Conservation (phyloP, 2,329 filamentous ascomycete genomes). For the Phoma herbarum region DNA sequence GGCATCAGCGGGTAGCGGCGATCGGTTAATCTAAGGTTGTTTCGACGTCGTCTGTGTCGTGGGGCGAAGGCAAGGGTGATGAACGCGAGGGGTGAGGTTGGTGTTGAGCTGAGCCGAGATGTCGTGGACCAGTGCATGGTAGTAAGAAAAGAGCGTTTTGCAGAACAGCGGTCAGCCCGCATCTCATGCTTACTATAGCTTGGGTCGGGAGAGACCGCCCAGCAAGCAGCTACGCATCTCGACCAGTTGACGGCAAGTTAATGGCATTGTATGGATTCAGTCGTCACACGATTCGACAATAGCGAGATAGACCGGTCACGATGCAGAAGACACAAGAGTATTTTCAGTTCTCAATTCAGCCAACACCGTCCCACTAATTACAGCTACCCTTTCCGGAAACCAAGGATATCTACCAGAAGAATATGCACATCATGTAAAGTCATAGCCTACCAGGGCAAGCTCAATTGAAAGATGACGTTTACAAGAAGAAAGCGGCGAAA, state of each 20-base stretch:
- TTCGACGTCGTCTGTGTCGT: conserved; percentile 11
- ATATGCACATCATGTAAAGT: conserved; percentile 50
- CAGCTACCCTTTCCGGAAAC: conserved; percentile 39
- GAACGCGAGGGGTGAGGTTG: neutral
- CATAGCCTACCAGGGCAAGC: conserved; percentile 48
- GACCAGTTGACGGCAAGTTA: no score
- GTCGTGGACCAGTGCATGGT: neutral
- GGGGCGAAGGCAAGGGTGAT: conserved; percentile 7
- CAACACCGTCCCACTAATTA: conserved; percentile 39
- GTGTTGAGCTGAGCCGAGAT: neutral
- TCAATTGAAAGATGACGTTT: conserved; percentile 50
- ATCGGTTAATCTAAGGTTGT: conserved; percentile 16
- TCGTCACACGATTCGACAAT: no score
- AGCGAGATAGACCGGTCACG: neutral
- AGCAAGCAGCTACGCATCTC: neutral
- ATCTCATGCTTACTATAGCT: no score
- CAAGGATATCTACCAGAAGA: conserved; percentile 40
- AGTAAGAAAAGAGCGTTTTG: neutral
- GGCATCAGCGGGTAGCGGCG: conserved; percentile 8
- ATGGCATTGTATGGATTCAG: no score
- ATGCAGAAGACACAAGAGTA: neutral
- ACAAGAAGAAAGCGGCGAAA: conserved; percentile 55
- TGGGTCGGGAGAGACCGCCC: neutral
- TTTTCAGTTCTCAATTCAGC: conserved; percentile 34
- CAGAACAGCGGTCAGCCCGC: conserved; percentile 9